These are phyloP conservation scores for Lotus japonicus DNA, from an alignment of 306 rosid genomes.

Conservation along the genomic window DNA sequence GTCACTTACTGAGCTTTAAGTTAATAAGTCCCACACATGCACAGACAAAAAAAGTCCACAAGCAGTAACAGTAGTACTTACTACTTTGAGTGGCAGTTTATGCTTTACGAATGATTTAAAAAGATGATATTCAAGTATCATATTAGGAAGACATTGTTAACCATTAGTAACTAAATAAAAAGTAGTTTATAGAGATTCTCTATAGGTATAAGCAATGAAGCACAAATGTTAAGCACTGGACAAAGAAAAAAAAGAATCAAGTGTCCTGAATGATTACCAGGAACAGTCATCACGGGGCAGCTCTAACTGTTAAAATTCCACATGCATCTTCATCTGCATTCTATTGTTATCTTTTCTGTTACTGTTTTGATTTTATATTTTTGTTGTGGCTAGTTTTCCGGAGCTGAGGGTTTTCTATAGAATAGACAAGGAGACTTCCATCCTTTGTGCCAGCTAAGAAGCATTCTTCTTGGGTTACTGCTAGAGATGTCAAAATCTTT, in stretches of 20 bases:
- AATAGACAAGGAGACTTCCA: constrained; percentile 84
- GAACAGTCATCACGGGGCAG: constrained; percentile 34
- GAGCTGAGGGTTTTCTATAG: constrained; percentile 79
- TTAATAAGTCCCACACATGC: not conserved
- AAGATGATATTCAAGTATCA: not conserved
- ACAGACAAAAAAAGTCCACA: not conserved
- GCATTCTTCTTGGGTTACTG: constrained; percentile 89
- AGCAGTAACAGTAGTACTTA: not conserved
- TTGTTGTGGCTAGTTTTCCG: constrained; percentile 51
- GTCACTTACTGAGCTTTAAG: not conserved
- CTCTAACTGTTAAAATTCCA: constrained; percentile 24
- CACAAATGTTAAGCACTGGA: constrained; percentile 19
- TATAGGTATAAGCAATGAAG: not conserved
- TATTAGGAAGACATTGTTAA: constrained; percentile 9
- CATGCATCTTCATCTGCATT: constrained; percentile 20
- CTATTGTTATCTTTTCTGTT: constrained; percentile 26
- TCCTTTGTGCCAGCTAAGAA: constrained; percentile 94
- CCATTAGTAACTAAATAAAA: not conserved
- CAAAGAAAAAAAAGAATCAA: not conserved
- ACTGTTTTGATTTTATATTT: constrained; percentile 44
- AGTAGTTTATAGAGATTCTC: no score
- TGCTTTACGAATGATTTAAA: not conserved
- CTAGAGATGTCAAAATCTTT: constrained; percentile 71
- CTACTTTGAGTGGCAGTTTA: not conserved
- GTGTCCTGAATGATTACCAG: constrained; percentile 45